A percentile compares a stretch with the other conserved stretches of the same genome.
Evolutionary conservation across 192 early-diverging fungal genomes (phyloP).

Genomic region (Diversispora eburnea): DNA sequence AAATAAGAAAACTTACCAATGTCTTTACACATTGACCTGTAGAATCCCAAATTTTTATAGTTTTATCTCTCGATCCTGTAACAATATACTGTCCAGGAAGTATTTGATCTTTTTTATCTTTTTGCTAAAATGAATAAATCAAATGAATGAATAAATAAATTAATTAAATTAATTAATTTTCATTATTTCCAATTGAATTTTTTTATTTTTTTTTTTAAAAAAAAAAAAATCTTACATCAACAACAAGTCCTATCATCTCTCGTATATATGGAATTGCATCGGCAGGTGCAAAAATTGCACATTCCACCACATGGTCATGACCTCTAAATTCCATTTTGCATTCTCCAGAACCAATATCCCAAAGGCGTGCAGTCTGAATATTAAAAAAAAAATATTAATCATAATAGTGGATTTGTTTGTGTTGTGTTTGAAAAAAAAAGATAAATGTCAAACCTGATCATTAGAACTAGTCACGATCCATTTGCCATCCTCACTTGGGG

Average conservation of each 20-base stretch:
- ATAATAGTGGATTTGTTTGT: neutral
- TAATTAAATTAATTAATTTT: constrained; percentile 1
- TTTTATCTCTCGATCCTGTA: constrained; percentile 89
- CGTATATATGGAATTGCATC: constrained; percentile 61
- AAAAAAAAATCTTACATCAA: constrained; percentile 25
- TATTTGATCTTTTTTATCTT: constrained; percentile 42
- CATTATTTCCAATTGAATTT: no score
- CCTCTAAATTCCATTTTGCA: constrained; percentile 77
- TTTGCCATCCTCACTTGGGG: constrained; percentile 66
- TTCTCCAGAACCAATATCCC: constrained; percentile 73
- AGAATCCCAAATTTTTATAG: constrained; percentile 82
- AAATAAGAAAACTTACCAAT: no score
- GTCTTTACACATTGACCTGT: constrained; percentile 68
- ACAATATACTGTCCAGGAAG: constrained; percentile 66
- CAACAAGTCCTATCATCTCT: constrained; percentile 63
- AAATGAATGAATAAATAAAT: neutral
- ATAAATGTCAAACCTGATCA: constrained; percentile 63
- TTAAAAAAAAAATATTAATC: neutral
- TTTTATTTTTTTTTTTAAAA: no score
- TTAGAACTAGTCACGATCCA: constrained; percentile 75
- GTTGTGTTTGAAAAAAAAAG: neutral
- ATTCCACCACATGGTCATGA: constrained; percentile 96
- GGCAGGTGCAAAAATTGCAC: constrained; percentile 77
- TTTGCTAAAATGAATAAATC: constrained; percentile 28
- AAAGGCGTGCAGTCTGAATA: constrained; percentile 72